A percentile compares a stretch with the other conserved stretches of the same genome.
Evolutionary conservation across 2,329 filamentous ascomycete species (phyloP).

Genomic region (Dendryphion nanum): DNA sequence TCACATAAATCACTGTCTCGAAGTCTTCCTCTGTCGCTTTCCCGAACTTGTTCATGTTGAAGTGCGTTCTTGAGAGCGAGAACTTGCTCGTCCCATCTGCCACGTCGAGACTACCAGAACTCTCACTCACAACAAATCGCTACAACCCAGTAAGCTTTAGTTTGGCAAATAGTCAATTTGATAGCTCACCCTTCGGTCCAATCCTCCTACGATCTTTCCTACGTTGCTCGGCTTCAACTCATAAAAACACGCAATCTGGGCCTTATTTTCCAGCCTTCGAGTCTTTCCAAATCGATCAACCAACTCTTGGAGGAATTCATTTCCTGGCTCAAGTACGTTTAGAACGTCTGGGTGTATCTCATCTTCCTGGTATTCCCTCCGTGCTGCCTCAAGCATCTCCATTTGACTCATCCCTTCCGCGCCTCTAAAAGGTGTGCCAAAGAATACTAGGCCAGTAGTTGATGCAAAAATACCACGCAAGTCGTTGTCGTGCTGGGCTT

Average conservation of each 20-base stretch:
- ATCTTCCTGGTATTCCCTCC: slow-evolving; percentile 17
- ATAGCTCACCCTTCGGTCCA: slow-evolving; percentile 14
- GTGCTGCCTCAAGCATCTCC: slow-evolving; percentile 23
- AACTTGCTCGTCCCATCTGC: slow-evolving; percentile 14
- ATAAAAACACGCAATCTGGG: slow-evolving; percentile 20
- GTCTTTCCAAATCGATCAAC: slow-evolving; percentile 19
- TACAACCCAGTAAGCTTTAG: background rate
- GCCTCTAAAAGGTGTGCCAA: slow-evolving; percentile 25
- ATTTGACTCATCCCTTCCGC: slow-evolving; percentile 21
- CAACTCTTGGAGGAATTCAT: slow-evolving; percentile 20
- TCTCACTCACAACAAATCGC: slow-evolving; percentile 15
- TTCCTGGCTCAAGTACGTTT: slow-evolving; percentile 20
- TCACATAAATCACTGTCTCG: slow-evolving; percentile 15
- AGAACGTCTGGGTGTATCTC: slow-evolving; percentile 15
- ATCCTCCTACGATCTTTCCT: slow-evolving; percentile 23
- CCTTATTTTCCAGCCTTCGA: slow-evolving; percentile 15
- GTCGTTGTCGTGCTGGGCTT: slow-evolving; percentile 12
- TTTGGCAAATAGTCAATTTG: background rate
- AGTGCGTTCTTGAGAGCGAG: slow-evolving; percentile 21
- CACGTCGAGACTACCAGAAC: slow-evolving; percentile 20
- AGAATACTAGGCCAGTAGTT: slow-evolving; percentile 19
- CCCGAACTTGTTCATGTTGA: slow-evolving; percentile 24
- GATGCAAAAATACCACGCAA: slow-evolving; percentile 19
- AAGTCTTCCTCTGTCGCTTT: slow-evolving; percentile 20
- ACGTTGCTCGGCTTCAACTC: slow-evolving; percentile 24